These are phyloP conservation scores for Myrmaecium sp. DNA, from an alignment of 2,329 filamentous ascomycete species.

Conservation along the genomic window DNA sequence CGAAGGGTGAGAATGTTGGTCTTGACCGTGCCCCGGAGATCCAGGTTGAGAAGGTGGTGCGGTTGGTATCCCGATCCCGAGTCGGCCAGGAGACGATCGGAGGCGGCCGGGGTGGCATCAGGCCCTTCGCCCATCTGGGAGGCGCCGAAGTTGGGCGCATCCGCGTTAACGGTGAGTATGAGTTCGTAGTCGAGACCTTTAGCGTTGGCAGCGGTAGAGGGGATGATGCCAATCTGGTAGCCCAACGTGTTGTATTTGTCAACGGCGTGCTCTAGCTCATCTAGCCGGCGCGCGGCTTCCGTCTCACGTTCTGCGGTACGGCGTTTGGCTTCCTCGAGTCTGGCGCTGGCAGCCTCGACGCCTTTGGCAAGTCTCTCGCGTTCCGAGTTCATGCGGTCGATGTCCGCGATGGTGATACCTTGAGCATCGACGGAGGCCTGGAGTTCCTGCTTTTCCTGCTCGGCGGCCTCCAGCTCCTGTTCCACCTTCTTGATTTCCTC, in stretches of 20 bases:
- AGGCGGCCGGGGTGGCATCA: constrained; percentile 30
- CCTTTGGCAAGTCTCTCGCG: constrained; percentile 82
- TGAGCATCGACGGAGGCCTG: constrained; percentile 82
- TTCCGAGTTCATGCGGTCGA: constrained; percentile 96
- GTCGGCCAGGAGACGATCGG: constrained; percentile 69
- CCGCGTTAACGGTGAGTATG: constrained; percentile 62
- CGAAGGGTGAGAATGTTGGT: constrained; percentile 59
- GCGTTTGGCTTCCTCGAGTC: constrained; percentile 73
- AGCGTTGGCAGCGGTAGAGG: constrained; percentile 66
- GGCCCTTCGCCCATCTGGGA: constrained; percentile 31
- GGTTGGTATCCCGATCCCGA: constrained; percentile 76
- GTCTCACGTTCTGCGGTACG: constrained; percentile 70
- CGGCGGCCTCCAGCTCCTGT: constrained; percentile 64
- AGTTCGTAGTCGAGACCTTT: constrained; percentile 77
- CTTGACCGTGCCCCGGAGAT: constrained; percentile 70
- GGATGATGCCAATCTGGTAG: constrained; percentile 86
- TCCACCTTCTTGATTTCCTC: constrained; percentile 73
- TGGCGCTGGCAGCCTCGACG: constrained; percentile 56
- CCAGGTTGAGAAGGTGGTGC: constrained; percentile 72
- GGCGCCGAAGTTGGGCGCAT: constrained; percentile 53
- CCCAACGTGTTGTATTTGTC: constrained; percentile 87
- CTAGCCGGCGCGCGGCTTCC: constrained; percentile 72
- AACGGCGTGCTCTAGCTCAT: constrained; percentile 80
- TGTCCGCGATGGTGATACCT: constrained; percentile 93
- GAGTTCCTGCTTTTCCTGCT: constrained; percentile 62